phyloP scores from a whole-genome alignment of 23 red algal genomes.

The Gracilaria vermiculophylla region DNA sequence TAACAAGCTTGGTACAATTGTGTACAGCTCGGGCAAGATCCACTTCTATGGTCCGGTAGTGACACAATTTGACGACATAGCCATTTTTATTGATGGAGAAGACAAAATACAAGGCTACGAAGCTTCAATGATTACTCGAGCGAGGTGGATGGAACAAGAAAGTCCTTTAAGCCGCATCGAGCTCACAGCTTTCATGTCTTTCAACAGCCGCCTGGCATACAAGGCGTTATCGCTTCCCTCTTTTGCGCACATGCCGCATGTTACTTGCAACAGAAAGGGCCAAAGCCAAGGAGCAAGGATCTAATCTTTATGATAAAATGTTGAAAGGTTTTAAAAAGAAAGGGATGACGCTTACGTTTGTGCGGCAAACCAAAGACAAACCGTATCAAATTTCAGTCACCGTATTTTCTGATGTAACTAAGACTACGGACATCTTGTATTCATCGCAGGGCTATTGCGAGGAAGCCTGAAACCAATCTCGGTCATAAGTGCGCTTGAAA shows the following conservation, averaged over 20 bases:
- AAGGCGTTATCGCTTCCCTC: neutral
- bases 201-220: neutral
- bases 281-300: slow-evolving; percentile 7
- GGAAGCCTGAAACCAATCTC: neutral
- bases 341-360: neutral
- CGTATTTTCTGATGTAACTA: slow-evolving; percentile 22
- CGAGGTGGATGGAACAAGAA: neutral
- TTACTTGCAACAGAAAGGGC: slow-evolving; percentile 25
- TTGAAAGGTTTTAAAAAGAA: neutral
- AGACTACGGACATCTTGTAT: slow-evolving; percentile 29
- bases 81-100: no score
- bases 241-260: slow-evolving; percentile 3
- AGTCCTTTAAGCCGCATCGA: neutral
- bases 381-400: neutral
- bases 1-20: slow-evolving; percentile 9
- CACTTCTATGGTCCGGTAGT: neutral
- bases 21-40: slow-evolving; percentile 9
- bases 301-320: neutral
- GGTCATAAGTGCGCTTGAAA: neutral
- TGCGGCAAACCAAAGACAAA: neutral
- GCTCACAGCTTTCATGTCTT: neutral
- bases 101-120: no score
- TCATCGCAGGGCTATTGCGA: slow-evolving; percentile 9
- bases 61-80: neutral
- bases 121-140: no score